Evolutionary conservation across 2,329 filamentous ascomycete species (phyloP), one percentile per base, ranked within the genome.

Genomic region (Xylaria multiplex): DNA sequence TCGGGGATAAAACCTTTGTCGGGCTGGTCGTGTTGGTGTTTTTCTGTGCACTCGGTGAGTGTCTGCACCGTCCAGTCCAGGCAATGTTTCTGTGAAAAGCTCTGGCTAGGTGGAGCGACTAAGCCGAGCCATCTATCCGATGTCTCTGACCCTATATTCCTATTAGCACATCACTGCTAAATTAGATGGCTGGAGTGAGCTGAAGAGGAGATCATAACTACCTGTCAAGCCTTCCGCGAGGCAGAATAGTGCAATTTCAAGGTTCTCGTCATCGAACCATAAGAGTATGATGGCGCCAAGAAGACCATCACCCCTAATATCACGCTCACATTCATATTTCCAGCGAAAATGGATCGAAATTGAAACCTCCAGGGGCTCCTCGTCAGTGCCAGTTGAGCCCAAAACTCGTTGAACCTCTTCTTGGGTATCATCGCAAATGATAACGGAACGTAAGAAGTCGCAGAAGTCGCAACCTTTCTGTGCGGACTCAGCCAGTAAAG

Each of bases 271-370:
- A 9, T 53, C 49, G 19, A 53, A 53, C 4, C 49, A 53, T 13
- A 53, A n/a, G 16, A 53, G 49, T 53, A 53, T 53, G 8, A 37
- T 37, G 9, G 30, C 49, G 37, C 49, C 49, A 11, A 53, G 32
- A 4, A 53, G 30, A 13, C 49, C 49, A 14, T 53, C 49, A 7
- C 49, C 49, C 37, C 49, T 53, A 22, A 53, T 35, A 37, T 53
- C 49, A 35, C 22, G 27, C 30, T 53, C 49, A 22, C 1, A 14
- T 3, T 19, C 30, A n/a, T 53, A 37, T 37, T 53, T 53, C 49
- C 49, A 53, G 30, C 49, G 49, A 30, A 53, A 53, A 13, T 53
- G 49, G 37, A 53, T 53, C 8, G 49, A 53, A 37, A 53, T 53
- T 7, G 30, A 53, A 14, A 53, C 7, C 13, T 53, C 49, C n/a